Evolutionary conservation across 208 protist species (phyloP).

Genomic region (Acanthamoeba culbertsoni): DNA sequence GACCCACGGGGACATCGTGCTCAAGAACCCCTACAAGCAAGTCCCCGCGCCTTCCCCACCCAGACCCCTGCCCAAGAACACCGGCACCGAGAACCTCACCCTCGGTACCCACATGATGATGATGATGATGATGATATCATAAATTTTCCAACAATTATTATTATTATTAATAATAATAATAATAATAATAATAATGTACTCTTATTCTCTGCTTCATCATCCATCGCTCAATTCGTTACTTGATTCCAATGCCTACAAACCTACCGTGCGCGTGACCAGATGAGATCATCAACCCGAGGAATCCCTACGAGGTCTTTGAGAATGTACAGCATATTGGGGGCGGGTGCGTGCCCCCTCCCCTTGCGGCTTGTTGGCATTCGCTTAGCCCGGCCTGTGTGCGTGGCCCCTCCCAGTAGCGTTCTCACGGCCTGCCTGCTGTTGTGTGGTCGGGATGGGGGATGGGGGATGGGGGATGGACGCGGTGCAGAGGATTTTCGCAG

Average conservation of each 20-base stretch:
- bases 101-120: background rate
- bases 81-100: slow-evolving; percentile 7
- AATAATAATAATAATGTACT: too few species aligned
- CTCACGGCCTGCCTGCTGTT: background rate
- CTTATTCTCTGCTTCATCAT: too few species aligned
- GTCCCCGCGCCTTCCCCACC: slow-evolving; percentile 34
- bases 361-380: background rate
- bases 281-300: slow-evolving; percentile 47
- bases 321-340: slow-evolving; percentile 74
- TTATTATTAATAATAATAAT: background rate
- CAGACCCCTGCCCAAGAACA: slow-evolving; percentile 20
- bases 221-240: too few species aligned
- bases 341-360: slow-evolving; percentile 32
- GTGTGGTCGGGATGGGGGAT: too few species aligned
- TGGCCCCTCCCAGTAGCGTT: background rate
- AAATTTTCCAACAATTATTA: background rate
- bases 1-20: slow-evolving; percentile 24
- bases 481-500: slow-evolving; percentile 80
- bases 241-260: background rate
- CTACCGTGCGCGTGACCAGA: too few species aligned
- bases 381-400: background rate
- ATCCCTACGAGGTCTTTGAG: slow-evolving; percentile 67
- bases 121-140: background rate
- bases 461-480: too few species aligned
- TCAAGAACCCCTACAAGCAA: slow-evolving; percentile 45